A percentile compares a stretch with the other conserved stretches of the same genome.
Evolutionary conservation across 2,329 filamentous ascomycete genomes (phyloP).

Genomic region (Fusarium compactum): DNA sequence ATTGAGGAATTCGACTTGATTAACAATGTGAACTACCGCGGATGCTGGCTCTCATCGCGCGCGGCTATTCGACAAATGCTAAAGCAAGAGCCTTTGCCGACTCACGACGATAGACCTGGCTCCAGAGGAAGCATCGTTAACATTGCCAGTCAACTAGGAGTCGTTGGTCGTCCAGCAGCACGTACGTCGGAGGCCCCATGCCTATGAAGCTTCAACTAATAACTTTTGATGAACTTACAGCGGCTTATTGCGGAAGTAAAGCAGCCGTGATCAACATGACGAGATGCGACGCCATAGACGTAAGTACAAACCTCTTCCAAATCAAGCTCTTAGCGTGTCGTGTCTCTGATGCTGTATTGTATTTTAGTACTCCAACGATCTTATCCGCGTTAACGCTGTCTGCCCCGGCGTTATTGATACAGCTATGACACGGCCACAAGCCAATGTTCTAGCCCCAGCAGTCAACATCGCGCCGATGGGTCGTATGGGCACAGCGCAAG

Average conservation of each 20-base stretch:
- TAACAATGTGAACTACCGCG: constrained; percentile 67
- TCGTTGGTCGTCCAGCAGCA: constrained; percentile 61
- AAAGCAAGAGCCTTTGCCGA: constrained; percentile 56
- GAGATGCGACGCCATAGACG: constrained; percentile 56
- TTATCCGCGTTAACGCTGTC: constrained; percentile 66
- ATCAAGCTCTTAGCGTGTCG: rapidly evolving
- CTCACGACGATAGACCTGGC: constrained; percentile 46
- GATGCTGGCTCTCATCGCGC: constrained; percentile 61
- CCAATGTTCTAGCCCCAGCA: constrained; percentile 1
- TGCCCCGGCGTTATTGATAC: constrained; percentile 73
- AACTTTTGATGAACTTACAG: constrained; percentile 45
- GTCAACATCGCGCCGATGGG: constrained; percentile 60
- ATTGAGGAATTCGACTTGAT: constrained; percentile 61
- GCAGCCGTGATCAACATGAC: constrained; percentile 70
- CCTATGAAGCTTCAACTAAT: not conserved
- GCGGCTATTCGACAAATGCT: constrained; percentile 61
- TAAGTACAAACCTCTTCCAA: not conserved
- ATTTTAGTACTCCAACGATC: constrained; percentile 61
- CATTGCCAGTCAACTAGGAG: constrained; percentile 64
- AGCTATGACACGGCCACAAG: constrained; percentile 57
- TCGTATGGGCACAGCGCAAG: constrained; percentile 62
- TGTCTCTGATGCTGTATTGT: not conserved
- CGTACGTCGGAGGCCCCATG: not conserved
- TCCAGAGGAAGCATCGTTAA: constrained; percentile 62
- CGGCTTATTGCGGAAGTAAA: constrained; percentile 69